Evolutionary conservation across 2,329 filamentous ascomycete genomes (phyloP), one percentile per base, ranked within the genome.

Genomic region (Aureobasidium sp.): DNA sequence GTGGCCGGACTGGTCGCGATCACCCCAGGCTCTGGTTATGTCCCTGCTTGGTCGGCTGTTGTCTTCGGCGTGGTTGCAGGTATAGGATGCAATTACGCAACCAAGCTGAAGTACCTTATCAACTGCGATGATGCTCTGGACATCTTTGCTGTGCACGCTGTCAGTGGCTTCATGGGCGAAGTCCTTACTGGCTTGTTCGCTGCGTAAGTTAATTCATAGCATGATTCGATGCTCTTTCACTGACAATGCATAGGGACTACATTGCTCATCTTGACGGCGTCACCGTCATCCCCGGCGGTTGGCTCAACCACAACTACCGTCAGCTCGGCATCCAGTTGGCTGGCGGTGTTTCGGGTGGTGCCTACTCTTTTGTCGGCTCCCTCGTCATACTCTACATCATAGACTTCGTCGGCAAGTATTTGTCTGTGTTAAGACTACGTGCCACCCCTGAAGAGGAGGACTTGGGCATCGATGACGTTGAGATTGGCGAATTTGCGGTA

Each of bases 401-500:
- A 27, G 74, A 78, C 63, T 89, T 91, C 73, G 68, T 92, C 66
- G 86, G 93, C 77, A 92, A 92, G 73, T 80, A 91, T 66, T 81
- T 94, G 29, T 89, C 91, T 0, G 87, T 87, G 13, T 79, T 95
- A 43, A 84, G 84, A 63, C 84, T 96, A 48, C 88, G 91, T 55
- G 87, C 86, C 0, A 81, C 78, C 15, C 87, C 90, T 68, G 88
- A 94, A 66, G 88, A 90, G 41, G 91, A 96, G 75, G 86, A 92
- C 57, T 79, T 91, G 46, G 91, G 91, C 67, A 92, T 95, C 64
- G 91, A 96, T 70, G 92, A 96, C 69, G 87, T 89, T 27, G 91
- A 96, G 76, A 90, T 96, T 70, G 92, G 92, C 73, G 92, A 96
- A 78, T 96, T 94, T 73, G 92, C 90, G n/a, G 81, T 83, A 79